Conservation (phyloP, 2,329 filamentous ascomycete species). For the Aspergillus nomiae region DNA sequence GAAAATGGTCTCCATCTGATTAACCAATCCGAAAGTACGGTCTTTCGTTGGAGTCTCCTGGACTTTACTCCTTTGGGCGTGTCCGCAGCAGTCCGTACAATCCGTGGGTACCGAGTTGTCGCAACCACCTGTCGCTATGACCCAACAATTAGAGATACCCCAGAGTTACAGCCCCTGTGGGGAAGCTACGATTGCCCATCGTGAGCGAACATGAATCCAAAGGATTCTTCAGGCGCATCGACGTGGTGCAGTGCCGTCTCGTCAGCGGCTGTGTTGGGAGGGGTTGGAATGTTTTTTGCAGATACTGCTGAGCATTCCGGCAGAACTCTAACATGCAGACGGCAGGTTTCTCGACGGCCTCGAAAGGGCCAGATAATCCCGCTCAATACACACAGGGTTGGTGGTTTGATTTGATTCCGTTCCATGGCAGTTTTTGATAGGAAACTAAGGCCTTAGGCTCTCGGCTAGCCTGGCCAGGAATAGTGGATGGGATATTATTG, state of each 20-base stretch:
- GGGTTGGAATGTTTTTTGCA: neutral
- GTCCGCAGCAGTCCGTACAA: neutral
- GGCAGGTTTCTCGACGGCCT: neutral
- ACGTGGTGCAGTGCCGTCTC: neutral
- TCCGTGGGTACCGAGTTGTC: neutral
- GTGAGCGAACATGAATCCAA: neutral
- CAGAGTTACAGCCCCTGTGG: neutral
- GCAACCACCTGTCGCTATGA: neutral
- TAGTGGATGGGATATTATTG: neutral
- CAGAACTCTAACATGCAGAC: neutral
- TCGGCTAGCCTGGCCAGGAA: neutral
- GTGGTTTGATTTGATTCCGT: conserved; percentile 1
- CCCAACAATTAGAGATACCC: neutral
- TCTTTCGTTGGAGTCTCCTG: neutral
- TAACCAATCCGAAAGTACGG: neutral
- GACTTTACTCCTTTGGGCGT: neutral
- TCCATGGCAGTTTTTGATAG: neutral
- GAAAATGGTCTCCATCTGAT: neutral
- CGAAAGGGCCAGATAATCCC: neutral
- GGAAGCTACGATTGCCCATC: neutral
- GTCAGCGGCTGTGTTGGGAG: neutral
- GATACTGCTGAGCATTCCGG: neutral
- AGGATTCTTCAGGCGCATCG: neutral
- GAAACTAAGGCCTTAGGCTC: neutral
- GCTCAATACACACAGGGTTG: neutral